Evolutionary conservation across 257 asterid species (phyloP).

Genomic region (Fraxinus quadrangulata): DNA sequence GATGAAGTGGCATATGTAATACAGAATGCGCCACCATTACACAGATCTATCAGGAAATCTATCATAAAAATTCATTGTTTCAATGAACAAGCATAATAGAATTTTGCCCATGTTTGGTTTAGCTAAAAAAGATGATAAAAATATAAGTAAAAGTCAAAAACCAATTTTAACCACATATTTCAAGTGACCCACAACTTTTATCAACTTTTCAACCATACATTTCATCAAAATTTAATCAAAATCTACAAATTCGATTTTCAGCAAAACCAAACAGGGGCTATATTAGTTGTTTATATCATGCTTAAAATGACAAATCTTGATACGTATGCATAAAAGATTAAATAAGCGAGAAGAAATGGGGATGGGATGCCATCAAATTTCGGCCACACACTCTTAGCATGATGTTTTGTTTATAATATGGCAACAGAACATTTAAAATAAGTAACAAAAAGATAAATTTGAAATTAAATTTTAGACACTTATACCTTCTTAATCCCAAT

Average conservation of each 20-base stretch:
- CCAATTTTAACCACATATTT: too few relatives aligned
- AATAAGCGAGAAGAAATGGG: background rate
- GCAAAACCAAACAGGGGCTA: background rate
- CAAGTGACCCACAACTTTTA: too few relatives aligned
- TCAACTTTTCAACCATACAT: too few relatives aligned
- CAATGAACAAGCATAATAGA: background rate
- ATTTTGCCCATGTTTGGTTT: too few relatives aligned
- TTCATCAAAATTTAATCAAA: too few relatives aligned
- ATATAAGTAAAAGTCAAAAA: too few relatives aligned
- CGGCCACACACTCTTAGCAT: background rate
- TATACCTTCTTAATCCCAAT: conserved; percentile 93
- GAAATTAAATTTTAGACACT: background rate
- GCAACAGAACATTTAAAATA: background rate
- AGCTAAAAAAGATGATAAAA: too few relatives aligned
- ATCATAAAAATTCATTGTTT: background rate
- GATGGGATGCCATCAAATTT: background rate
- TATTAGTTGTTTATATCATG: background rate
- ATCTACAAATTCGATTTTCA: too few relatives aligned
- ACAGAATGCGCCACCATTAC: background rate
- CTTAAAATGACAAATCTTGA: background rate
- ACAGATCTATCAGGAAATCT: background rate
- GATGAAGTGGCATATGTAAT: background rate
- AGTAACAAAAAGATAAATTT: conserved; percentile 3
- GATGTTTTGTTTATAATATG: background rate
- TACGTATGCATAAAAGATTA: too few relatives aligned